These are phyloP conservation scores for Quaeritorhiza haematococci DNA, from an alignment of 371 early-diverging fungal genomes.

Conservation along the genomic window DNA sequence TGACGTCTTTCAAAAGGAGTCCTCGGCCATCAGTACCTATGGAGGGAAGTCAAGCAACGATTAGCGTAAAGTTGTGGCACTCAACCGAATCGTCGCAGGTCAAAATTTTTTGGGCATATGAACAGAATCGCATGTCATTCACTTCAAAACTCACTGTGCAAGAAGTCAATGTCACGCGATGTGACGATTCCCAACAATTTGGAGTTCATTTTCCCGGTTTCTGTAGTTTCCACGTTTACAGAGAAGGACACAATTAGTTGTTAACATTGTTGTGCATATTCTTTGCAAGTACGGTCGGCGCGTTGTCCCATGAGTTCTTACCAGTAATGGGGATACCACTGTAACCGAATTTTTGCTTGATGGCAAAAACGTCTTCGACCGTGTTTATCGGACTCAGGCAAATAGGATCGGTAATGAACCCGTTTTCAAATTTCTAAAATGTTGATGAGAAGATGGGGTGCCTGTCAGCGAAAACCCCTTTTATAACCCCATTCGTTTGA, in stretches of 20 bases:
- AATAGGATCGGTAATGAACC: slow-evolving; percentile 92
- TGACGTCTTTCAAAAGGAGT: slow-evolving; percentile 56
- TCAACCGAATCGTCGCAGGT: neutral
- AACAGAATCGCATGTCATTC: too few species aligned
- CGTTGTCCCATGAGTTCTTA: slow-evolving; percentile 32
- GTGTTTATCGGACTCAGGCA: slow-evolving; percentile 79
- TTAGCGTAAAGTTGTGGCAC: neutral
- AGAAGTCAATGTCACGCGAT: slow-evolving; percentile 92
- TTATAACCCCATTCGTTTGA: too few species aligned
- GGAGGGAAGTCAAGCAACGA: neutral
- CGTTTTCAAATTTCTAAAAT: slow-evolving; percentile 96
- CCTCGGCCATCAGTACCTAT: slow-evolving; percentile 12
- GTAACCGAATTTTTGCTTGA: slow-evolving; percentile 86
- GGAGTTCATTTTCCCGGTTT: slow-evolving; percentile 78
- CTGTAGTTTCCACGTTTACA: slow-evolving; percentile 34
- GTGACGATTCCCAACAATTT: slow-evolving; percentile 94
- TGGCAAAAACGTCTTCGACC: slow-evolving; percentile 78
- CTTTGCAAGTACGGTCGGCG: neutral
- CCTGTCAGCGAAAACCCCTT: too few species aligned
- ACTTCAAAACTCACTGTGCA: slow-evolving; percentile 34
- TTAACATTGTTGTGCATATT: neutral
- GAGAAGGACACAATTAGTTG: slow-evolving; percentile 3
- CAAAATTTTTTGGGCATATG: neutral
- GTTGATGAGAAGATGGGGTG: too few species aligned
- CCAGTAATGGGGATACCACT: slow-evolving; percentile 95